Evolutionary conservation across 163 green algal genomes (phyloP), one percentile per base, ranked within the genome.

Genomic region (Volvox carteri): DNA sequence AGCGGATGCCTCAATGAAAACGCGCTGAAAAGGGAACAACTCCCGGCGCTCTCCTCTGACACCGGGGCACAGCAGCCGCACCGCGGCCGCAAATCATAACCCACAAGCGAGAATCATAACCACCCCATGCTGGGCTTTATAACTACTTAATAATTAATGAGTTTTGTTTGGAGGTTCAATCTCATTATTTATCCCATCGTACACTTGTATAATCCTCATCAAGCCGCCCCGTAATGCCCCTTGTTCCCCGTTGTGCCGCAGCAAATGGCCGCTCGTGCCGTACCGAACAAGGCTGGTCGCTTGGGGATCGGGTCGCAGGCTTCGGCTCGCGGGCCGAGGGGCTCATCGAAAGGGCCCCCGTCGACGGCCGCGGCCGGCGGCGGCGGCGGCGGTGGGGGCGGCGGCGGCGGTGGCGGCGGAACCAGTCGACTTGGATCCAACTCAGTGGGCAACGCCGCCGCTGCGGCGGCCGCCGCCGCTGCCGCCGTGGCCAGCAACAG

Each of bases 231-330:
- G 5, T 4, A 65, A 65, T 65, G 54, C 54, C 7, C 62, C 16
- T 33, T 73, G 68, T 48, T 28, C 28, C 42, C 25, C 39, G 4
- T 56, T 62, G 6, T 30, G 70, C n/a, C 76, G 6, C 79, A 86
- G 79, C 79, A 86, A 86, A 86, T 86, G 79, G 44, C 62, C 6
- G 65, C 79, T n/a, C 42, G 79, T 9, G 46, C 28, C 0, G 44
- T 37, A 0, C 35, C 65, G 0, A 67, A 33, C 9, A 68, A 68
- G 44, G 6, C n/a, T 14, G 50, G 41, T 4, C 75, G 75, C 25
- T 33, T 68, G 48, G 33, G 30, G 21, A 50, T 44, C 0, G 44
- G 44, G 46, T 23, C 73, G 42, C 23, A 8, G n/a, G 19, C 70
- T 7, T 16, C 70, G 48, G 67, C 67, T 4, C 37, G 23, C 25